Evolutionary conservation across 2,329 filamentous ascomycete genomes (phyloP), one percentile per base, ranked within the genome.

Genomic region (Grosmannia huntii): DNA sequence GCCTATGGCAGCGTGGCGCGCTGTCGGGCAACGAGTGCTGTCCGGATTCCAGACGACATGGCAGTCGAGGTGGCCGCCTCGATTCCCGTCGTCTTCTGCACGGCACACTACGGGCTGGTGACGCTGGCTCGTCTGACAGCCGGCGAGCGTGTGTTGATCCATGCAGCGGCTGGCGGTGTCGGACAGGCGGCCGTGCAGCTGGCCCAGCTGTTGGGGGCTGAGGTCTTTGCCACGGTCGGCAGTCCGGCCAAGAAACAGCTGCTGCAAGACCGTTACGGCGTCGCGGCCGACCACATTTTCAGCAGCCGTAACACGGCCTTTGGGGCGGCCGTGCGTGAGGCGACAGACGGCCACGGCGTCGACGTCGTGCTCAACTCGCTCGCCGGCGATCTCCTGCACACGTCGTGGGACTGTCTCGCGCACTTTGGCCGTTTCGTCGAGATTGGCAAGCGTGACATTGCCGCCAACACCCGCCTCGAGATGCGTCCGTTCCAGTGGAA

Each of bases 351-450:
- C 4, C 61, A 63, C 11, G 72, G 72, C 9, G 70, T 72, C 6
- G 70, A 75, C 53, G 66, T 75, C 1, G 62, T 74, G 1, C 57
- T 75, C 19, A 74, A 77, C 64, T 75, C 72, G 0, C 66, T 77
- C 0, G 64, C 71, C 2, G 75, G 75, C 0, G 75, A 77, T 19
- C 62, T 67, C 1, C 63, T 76, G 3, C 68, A 68, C 2, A 71
- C 73, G 38, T 71, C 74, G 0, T 77, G 72, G 73, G 66, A 68
- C 4, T 75, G 72, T 57, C 64, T 80, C 14, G 71, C 71, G 44
- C 67, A 66, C 9, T 75, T 74, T 27, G 61, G 61, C 33, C 54
- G 53, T n/a, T 57, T 62, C 14, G 28, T 62, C 25, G 60, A 62
- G 27, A 59, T 62, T 28, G 60, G 60, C 28, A 52, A 55, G 38